These are phyloP conservation scores for Cryptococcus amylolentus DNA, from an alignment of 1,284 basidiomycete species.

Conservation along the genomic window DNA sequence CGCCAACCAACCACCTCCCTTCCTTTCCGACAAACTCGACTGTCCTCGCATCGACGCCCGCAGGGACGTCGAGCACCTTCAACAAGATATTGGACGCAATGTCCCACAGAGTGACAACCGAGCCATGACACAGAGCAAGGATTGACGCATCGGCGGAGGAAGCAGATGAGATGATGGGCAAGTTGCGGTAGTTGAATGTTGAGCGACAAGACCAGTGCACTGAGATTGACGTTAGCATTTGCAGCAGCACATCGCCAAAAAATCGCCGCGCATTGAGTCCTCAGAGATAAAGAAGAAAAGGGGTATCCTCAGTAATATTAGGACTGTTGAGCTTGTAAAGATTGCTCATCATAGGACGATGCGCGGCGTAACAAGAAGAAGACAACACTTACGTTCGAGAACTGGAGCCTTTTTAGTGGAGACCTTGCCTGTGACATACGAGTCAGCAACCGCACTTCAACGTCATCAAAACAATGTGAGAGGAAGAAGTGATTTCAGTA, in stretches of 20 bases:
- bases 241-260: neutral
- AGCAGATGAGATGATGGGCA: constrained; percentile 61
- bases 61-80: constrained; percentile 59
- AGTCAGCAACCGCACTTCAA: constrained; percentile 10
- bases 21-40: constrained; percentile 48
- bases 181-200: constrained; percentile 64
- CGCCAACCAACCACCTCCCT: constrained; percentile 56
- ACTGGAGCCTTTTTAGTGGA: constrained; percentile 27
- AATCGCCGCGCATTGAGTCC: constrained; percentile 14
- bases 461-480: neutral
- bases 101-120: constrained; percentile 74
- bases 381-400: constrained; percentile 40
- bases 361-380: neutral
- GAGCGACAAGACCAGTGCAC: constrained; percentile 76
- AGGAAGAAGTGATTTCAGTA: constrained; percentile 33
- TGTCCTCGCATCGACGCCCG: constrained; percentile 47
- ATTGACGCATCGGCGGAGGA: constrained; percentile 88
- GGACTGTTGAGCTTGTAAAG: constrained; percentile 53
- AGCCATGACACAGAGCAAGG: constrained; percentile 68
- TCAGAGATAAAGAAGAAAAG: constrained; percentile 49
- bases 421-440: constrained; percentile 32
- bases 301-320: constrained; percentile 43
- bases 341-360: constrained; percentile 1
- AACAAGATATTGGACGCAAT: constrained; percentile 64
- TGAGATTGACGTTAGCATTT: constrained; percentile 44